Base-by-base conservation (phyloP, 805 yeast species). In the Helenozyma rhizophorensis region DNA sequence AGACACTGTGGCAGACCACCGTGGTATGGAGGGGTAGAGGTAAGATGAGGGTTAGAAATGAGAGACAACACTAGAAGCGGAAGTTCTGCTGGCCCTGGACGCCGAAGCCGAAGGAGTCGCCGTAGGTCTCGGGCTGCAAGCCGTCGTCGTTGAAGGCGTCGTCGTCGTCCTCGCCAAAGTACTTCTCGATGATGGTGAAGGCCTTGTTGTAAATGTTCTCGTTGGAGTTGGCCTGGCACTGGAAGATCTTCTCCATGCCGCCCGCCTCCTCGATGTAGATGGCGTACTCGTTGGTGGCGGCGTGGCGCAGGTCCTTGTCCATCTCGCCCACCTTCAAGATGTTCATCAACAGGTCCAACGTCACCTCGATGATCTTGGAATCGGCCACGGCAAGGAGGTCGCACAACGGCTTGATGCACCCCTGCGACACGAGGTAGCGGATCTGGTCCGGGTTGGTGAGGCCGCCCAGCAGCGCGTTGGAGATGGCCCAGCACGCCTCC, bases 401-500 rank as follows among this genome's bases (percentile, higher is more conserved):
- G 68, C 97, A 90, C 54, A 93, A 73, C 23, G 98, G 97, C 68
- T 89, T 90, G 63, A 93, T 89, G 66, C 97, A 87, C 30, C 97
- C 98, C 68, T 93, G 97, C 45, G 72, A 69, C 22, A 93, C 98
- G 47, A 93, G 74, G 63, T 88, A 93, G 53, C 90, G 77, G 50
- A 93, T 89, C 59, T 89, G 96, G 40, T 87, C 96, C 6, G 97
- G 97, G 59, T 79, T 83, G 26, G 81, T 70, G 50, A 88, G 72
- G 14, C 97, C 97, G 50, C 97, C 97, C 8, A 96, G 84, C 12
- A 96, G 85, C 23, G 98, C 97, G 58, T 93, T 93, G 18, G 97
- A 88, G 47, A 93, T 83, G 22, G 97, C 97, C 98, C 98, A 93
- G 72, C 97, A 90, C 3, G 98, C 98, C 69, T 93, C 98, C 63